These are phyloP conservation scores for Naematelia aurantialba DNA, from an alignment of 768 basidiomycete species.

Conservation along the genomic window DNA sequence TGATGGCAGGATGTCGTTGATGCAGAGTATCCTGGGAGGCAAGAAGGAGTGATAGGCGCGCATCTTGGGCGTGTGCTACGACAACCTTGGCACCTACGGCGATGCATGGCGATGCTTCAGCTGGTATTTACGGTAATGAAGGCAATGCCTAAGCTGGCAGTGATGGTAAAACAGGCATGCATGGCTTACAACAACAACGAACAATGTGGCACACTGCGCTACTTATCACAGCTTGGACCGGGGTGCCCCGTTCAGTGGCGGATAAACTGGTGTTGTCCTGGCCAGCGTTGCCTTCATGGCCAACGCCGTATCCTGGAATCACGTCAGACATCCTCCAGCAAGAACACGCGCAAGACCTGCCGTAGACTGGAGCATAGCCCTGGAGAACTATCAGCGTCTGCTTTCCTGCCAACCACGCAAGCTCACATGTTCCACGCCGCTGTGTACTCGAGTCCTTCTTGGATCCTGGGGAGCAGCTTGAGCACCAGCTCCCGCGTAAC, in stretches of 20 bases:
- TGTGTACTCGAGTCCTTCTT: conserved; percentile 60
- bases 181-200: not conserved
- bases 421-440: conserved; percentile 58
- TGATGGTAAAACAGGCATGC: too few species aligned
- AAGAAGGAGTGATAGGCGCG: not conserved
- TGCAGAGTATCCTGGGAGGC: conserved; percentile 3
- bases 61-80: not conserved
- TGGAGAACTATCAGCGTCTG: conserved; percentile 11
- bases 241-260: conserved; percentile 11
- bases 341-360: conserved; percentile 47
- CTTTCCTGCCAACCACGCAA: too few species aligned
- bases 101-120: too few species aligned
- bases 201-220: not conserved
- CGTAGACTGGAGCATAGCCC: conserved; percentile 56
- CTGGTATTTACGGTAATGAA: too few species aligned
- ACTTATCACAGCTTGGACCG: conserved; percentile 9
- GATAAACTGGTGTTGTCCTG: conserved; percentile 25
- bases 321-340: not conserved
- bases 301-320: conserved; percentile 21
- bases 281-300: conserved; percentile 39
- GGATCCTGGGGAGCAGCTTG: conserved; percentile 47
- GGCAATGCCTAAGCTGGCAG: too few species aligned
- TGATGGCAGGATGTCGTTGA: conserved; percentile 13
- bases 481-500: not conserved
- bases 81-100: too few species aligned